phyloP scores from a whole-genome alignment of 108 stramenopile species.

The Schizochytrium sp. region DNA sequence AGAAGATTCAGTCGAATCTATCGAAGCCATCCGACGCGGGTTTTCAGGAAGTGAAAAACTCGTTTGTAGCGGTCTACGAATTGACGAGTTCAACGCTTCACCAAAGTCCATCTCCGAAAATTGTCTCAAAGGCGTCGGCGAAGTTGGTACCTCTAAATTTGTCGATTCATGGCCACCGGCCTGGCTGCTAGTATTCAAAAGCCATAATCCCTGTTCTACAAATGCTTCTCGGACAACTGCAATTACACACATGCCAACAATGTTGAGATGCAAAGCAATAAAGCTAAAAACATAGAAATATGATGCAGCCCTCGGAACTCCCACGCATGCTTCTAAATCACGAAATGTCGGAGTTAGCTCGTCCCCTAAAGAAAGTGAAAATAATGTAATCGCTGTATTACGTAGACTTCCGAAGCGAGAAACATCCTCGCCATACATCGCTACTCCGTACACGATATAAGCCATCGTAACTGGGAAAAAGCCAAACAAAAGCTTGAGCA shows the following conservation, averaged over 20 bases:
- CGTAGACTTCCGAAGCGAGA: constrained; percentile 30
- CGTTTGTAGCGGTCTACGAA: too few species aligned
- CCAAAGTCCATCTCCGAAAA: too few species aligned
- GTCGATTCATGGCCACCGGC: too few species aligned
- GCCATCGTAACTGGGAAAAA: not conserved
- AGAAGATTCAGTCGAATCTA: too few species aligned
- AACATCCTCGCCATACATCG: constrained; percentile 20
- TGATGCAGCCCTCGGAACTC: not conserved
- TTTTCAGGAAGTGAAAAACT: too few species aligned
- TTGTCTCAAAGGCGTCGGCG: too few species aligned
- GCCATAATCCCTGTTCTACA: constrained; percentile 49
- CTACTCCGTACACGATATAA: not conserved
- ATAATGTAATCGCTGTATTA: constrained; percentile 41
- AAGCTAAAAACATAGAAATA: constrained; percentile 11
- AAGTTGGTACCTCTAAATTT: too few species aligned
- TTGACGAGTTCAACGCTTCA: too few species aligned
- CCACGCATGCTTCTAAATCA: not conserved
- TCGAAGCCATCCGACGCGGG: too few species aligned
- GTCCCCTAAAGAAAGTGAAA: constrained; percentile 30
- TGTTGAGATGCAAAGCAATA: constrained; percentile 21
- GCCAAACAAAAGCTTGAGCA: not conserved
- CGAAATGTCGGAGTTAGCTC: constrained; percentile 39
- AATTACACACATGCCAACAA: constrained; percentile 37
- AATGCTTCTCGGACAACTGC: constrained; percentile 36
- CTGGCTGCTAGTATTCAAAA: not conserved